A percentile compares a stretch with the other conserved stretches of the same genome.
These are phyloP conservation scores for Firmiana major DNA, from an alignment of 345 rosid genomes.

Conservation along the genomic window DNA sequence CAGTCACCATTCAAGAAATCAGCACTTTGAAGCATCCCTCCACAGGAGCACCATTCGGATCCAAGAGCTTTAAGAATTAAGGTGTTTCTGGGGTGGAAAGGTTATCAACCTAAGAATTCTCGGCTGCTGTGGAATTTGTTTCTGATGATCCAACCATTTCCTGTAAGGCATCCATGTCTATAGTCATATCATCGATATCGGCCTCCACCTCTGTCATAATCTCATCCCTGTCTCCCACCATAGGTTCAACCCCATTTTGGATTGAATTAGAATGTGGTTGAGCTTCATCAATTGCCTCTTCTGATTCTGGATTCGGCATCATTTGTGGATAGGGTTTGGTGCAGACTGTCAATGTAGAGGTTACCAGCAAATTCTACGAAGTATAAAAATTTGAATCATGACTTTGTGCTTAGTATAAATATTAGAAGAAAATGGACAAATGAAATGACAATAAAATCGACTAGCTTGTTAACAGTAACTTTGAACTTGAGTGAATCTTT, in stretches of 20 bases:
- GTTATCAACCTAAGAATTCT: slow-evolving; percentile 32
- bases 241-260: slow-evolving; percentile 63
- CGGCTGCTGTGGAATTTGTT: slow-evolving; percentile 33
- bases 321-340: slow-evolving; percentile 43
- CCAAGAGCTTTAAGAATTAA: neutral
- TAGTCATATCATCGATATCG: slow-evolving; percentile 59
- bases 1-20: neutral
- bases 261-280: slow-evolving; percentile 28
- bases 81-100: neutral
- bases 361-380: slow-evolving; percentile 73
- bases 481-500: neutral
- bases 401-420: neutral
- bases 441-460: neutral
- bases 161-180: slow-evolving; percentile 63
- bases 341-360: slow-evolving; percentile 55
- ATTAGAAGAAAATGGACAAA: neutral
- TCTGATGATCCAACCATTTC: slow-evolving; percentile 55
- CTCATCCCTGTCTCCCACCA: slow-evolving; percentile 60
- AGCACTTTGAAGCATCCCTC: neutral
- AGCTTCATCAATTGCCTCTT: slow-evolving; percentile 28
- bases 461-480: neutral
- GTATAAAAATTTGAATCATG: neutral
- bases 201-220: slow-evolving; percentile 70
- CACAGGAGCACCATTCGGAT: neutral
- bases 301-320: slow-evolving; percentile 26